Evolutionary conservation across 192 early-diverging fungal genomes (phyloP), one percentile per base, ranked within the genome.

Genomic region (Backusella macrospora): DNA sequence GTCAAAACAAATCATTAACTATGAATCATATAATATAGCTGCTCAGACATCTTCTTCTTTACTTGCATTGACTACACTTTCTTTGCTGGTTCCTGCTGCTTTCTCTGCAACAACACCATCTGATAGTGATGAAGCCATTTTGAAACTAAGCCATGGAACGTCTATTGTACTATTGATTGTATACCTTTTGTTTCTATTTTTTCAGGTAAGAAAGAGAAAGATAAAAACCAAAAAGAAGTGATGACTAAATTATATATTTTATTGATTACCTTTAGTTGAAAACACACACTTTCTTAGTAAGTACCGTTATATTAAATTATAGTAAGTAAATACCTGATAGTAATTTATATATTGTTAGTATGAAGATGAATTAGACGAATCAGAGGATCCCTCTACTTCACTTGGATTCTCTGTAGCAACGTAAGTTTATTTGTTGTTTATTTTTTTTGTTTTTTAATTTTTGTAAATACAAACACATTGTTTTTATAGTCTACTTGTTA

Each of bases 31-130:
- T 34, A 34, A 15, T 37, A 62, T 44, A 64, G 92, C 90, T 42
- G 91, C 92, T n/a, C 88, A 92, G 76, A 92, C 91, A n/a, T 90
- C 90, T 1, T 84, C 87, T 52, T 84, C 89, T 18, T 78, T 93
- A 5, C 62, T 93, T 73, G 86, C 89, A 0, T 75, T 93, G 59
- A 88, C 90, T 6, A 86, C 87, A 7, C 47, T 92, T 5, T 89
- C 88, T 16, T 80, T 93, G 70, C 77, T 93, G 34, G 84, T 93
- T n/a, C 92, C 92, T 23, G 91, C 92, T 3, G 91, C 92, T 1
- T 91, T 90, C 70, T 80, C 76, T 65, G 83, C 85, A 40, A 82
- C 89, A 15, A 84, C 85, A 4, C 76, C 84, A 4, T 72, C 79
- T 18, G 78, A 73, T 0, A 82, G 82, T 34, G 83, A 88, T 21